Evolutionary conservation across 2,329 filamentous ascomycete genomes (phyloP).

Genomic region (Trichoderma simmonsii): DNA sequence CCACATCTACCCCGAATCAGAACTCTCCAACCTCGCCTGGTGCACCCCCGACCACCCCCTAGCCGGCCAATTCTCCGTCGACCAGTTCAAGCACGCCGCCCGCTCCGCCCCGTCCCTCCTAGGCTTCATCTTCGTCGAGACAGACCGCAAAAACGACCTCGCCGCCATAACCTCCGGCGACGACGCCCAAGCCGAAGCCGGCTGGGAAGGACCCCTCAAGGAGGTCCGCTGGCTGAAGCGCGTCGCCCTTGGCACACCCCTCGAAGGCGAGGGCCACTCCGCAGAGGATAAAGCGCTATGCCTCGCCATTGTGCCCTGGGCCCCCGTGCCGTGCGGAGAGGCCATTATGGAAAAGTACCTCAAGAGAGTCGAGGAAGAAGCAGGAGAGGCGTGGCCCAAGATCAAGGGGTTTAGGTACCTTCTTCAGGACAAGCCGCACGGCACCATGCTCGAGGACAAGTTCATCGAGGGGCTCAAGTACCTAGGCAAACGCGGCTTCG

Average conservation of each 20-base stretch:
- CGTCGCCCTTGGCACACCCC: constrained; percentile 59
- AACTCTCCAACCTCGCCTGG: constrained; percentile 68
- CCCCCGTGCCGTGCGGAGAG: constrained; percentile 68
- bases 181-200: constrained; percentile 34
- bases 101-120: constrained; percentile 44
- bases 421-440: constrained; percentile 70
- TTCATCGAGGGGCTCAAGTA: constrained; percentile 67
- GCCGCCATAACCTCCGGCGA: constrained; percentile 44
- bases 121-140: constrained; percentile 81
- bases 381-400: constrained; percentile 62
- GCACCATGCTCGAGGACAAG: constrained; percentile 58
- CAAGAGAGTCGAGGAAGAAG: constrained; percentile 53
- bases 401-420: constrained; percentile 81
- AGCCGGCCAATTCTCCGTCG: constrained; percentile 60
- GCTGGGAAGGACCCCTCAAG: constrained; percentile 66
- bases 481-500: constrained; percentile 59
- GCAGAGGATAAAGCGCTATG: constrained; percentile 49
- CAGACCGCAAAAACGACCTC: constrained; percentile 66
- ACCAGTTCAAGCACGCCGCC: constrained; percentile 56
- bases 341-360: constrained; percentile 64
- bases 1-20: constrained; percentile 74
- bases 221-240: constrained; percentile 69
- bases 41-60: constrained; percentile 58
- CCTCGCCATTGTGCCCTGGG: constrained; percentile 76
- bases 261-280: constrained; percentile 56